phyloP scores from a whole-genome alignment of 345 rosid species.

The Geranium brycei region DNA sequence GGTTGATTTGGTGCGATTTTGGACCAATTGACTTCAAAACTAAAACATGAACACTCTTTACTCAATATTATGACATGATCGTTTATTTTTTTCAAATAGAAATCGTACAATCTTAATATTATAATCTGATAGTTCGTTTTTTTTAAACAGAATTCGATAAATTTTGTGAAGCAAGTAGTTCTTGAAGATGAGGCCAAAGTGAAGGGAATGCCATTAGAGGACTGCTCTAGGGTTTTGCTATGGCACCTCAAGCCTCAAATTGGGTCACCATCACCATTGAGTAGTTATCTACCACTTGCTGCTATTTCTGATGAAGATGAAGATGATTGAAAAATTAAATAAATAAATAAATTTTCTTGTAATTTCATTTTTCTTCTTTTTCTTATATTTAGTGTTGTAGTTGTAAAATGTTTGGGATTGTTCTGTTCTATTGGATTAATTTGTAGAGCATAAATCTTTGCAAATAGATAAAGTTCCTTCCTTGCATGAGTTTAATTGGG shows the following conservation, averaged over 20 bases:
- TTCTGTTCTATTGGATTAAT: too few relatives aligned
- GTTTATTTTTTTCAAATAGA: not conserved
- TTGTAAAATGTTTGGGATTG: too few relatives aligned
- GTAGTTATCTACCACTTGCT: not conserved
- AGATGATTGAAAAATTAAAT: too few relatives aligned
- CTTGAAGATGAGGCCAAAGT: slow-evolving; percentile 28
- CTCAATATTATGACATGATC: not conserved
- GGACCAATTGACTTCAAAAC: too few relatives aligned
- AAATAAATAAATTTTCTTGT: not conserved
- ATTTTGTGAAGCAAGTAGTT: slow-evolving; percentile 27
- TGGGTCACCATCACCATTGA: not conserved
- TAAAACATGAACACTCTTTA: not conserved
- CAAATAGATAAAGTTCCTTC: not conserved
- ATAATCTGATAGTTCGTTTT: not conserved
- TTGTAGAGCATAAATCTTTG: not conserved
- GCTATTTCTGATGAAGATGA: not conserved
- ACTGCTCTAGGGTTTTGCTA: slow-evolving; percentile 23
- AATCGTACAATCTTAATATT: not conserved
- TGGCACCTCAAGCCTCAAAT: slow-evolving; percentile 21
- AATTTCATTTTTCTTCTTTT: too few relatives aligned
- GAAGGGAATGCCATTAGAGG: slow-evolving; percentile 19
- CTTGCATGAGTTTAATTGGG: not conserved
- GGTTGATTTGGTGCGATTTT: too few relatives aligned
- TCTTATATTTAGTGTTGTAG: not conserved
- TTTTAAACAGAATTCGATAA: slow-evolving; percentile 18